Conservation (phyloP, 768 basidiomycete species). For the Kwoniella bestiolae region DNA sequence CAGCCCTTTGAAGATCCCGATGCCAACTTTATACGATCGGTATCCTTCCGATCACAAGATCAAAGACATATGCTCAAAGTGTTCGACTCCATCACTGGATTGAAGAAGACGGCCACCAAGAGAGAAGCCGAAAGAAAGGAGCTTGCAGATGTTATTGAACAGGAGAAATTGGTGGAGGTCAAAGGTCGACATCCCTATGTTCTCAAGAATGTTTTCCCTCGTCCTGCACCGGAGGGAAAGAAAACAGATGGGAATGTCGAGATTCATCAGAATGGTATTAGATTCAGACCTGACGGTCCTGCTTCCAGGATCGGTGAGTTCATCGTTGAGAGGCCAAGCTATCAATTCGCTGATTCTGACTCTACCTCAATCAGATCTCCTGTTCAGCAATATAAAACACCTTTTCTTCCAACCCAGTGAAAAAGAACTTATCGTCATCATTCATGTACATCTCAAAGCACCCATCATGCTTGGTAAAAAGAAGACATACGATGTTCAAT, state of each 20-base stretch:
- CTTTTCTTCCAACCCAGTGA: constrained; percentile 99
- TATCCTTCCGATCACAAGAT: constrained; percentile 90
- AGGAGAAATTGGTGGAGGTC: constrained; percentile 83
- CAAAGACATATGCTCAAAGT: constrained; percentile 85
- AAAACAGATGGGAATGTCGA: constrained; percentile 92
- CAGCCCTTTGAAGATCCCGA: constrained; percentile 82
- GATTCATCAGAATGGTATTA: constrained; percentile 94
- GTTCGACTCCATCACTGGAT: constrained; percentile 86
- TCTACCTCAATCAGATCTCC: constrained; percentile 66
- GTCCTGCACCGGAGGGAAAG: constrained; percentile 93
- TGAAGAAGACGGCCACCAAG: constrained; percentile 97
- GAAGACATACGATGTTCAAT: constrained; percentile 98
- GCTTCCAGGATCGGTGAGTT: constrained; percentile 68
- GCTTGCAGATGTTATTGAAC: constrained; percentile 96
- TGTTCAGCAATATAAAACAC: constrained; percentile 97
- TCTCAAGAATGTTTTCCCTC: constrained; percentile 87
- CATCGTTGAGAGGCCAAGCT: not conserved
- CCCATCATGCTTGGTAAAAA: constrained; percentile 99
- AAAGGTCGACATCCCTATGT: constrained; percentile 79
- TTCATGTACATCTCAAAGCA: constrained; percentile 88
- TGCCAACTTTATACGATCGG: constrained; percentile 91
- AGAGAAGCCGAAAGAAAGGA: constrained; percentile 97
- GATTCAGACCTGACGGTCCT: constrained; percentile 64
- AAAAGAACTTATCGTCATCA: constrained; percentile 88
- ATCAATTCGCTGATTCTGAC: no score